A percentile compares a stretch with the other conserved stretches of the same genome.
Evolutionary conservation across 225 moss, liverwort and hornwort genomes (phyloP).

Genomic region (Antitrichia curtipendula): DNA sequence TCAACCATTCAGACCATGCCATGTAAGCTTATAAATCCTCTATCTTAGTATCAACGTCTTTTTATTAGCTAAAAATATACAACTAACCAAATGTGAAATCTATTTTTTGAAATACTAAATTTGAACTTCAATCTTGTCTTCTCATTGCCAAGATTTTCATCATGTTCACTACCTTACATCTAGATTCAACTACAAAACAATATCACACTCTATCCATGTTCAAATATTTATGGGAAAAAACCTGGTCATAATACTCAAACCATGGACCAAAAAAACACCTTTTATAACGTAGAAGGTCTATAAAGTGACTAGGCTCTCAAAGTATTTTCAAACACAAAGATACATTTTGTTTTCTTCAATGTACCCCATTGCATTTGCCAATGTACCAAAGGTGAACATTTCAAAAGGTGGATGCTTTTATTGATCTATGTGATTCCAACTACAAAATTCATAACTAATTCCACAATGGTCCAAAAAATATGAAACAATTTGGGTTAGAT

Average conservation of each 20-base stretch:
- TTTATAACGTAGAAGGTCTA: no score
- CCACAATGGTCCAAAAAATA: not conserved
- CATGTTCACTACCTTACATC: not conserved
- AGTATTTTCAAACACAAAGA: no score
- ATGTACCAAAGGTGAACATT: not conserved
- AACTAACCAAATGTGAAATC: not conserved
- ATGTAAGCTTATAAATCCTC: not conserved
- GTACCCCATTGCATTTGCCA: no score
- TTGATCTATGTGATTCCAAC: not conserved
- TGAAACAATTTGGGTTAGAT: not conserved
- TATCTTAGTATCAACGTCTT: not conserved
- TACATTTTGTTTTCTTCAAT: no score
- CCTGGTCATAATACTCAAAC: not conserved
- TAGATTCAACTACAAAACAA: not conserved
- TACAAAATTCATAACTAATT: not conserved
- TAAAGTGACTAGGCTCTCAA: no score
- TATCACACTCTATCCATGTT: not conserved
- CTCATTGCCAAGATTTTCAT: not conserved
- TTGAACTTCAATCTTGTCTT: not conserved
- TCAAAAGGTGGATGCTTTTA: accelerated
- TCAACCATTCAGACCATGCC: not conserved
- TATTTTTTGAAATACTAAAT: not conserved
- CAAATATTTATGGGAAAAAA: not conserved
- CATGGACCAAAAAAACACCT: accelerated
- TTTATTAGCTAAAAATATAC: not conserved